phyloP scores from a whole-genome alignment of 768 basidiomycete genomes.

The Zangia roseola region DNA sequence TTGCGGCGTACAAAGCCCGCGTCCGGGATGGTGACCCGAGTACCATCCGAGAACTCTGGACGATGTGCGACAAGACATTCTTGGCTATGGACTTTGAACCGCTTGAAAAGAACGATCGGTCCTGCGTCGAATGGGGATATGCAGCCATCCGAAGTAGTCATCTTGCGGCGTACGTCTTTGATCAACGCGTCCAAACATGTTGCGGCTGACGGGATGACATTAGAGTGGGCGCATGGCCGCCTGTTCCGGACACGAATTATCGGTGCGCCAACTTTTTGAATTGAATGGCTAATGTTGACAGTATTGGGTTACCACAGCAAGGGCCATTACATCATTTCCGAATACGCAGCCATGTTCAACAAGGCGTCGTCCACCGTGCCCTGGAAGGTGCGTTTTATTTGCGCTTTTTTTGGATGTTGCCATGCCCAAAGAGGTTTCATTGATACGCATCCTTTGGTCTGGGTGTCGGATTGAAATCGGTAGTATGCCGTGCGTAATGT shows the following conservation, averaged over 20 bases:
- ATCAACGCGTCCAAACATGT: background rate
- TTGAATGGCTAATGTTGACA: background rate
- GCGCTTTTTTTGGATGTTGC: slow-evolving; percentile 3
- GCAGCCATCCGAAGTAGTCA: slow-evolving; percentile 74
- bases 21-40: slow-evolving; percentile 65
- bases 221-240: slow-evolving; percentile 75
- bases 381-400: slow-evolving; percentile 58
- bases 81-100: slow-evolving; percentile 74
- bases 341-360: slow-evolving; percentile 66
- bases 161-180: slow-evolving; percentile 57
- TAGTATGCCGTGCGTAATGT: slow-evolving; percentile 62
- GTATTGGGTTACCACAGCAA: slow-evolving; percentile 32
- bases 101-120: slow-evolving; percentile 68
- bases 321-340: slow-evolving; percentile 74
- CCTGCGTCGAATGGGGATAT: slow-evolving; percentile 79
- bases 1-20: slow-evolving; percentile 63
- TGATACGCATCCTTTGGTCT: slow-evolving; percentile 5
- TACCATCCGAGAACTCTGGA: slow-evolving; percentile 68
- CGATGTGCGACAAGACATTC: slow-evolving; percentile 67
- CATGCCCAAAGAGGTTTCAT: slow-evolving; percentile 17
- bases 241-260: slow-evolving; percentile 72
- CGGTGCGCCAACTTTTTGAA: slow-evolving; percentile 45
- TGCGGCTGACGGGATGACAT: slow-evolving; percentile 1
- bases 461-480: slow-evolving; percentile 2
- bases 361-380: slow-evolving; percentile 63